Evolutionary conservation across 768 basidiomycete species (phyloP), one percentile per base, ranked within the genome.

Genomic region (Termitomyces eurrhizus): DNA sequence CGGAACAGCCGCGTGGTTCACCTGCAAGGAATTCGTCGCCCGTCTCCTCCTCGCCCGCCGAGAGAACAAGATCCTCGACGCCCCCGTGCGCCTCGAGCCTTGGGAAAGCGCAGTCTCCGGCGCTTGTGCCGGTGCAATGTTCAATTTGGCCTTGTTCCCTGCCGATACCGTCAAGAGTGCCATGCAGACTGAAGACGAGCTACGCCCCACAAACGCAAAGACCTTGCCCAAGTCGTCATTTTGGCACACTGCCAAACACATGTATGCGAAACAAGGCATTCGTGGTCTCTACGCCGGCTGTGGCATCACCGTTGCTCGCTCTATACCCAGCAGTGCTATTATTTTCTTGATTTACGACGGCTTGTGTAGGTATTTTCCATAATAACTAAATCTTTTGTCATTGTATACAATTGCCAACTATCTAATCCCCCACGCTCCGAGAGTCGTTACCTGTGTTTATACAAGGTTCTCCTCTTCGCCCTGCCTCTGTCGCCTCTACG

Each of bases 141-240:
- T 92, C 75, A 95, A 92, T 64, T 75, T 95, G 67, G 81, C 92
- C n/a, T 79, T 96, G 56, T 98, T 95, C 79, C 96, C 96, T 0
- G 95, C 95, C 4, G 96, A 98, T 74, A 91, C 92, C 33, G 84
- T 96, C 66, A 95, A 96, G 76, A 91, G 88, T 61, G 86, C 90
- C 49, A 90, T 95, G 70, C 94, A 96, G 77, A 97, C 96, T 0
- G 90, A 89, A 71, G 90, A 91, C 56, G 95, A 97, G 73, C 78
- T 96, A 59, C 79, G 90, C 8, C 84, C 87, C 45, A 61, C 24
- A 45, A 55, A 39, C 42, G 18, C 12, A 6, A 21, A 6, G 4
- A 12, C n/a, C 4, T 12, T 32, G 29, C 2, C 33, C 33, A 21
- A 61, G 41, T 61, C 80, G 29, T 78, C 83, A 13, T 88, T 89